Conservation (phyloP, 164 flowering plant species). For the Vitis cinerea region DNA sequence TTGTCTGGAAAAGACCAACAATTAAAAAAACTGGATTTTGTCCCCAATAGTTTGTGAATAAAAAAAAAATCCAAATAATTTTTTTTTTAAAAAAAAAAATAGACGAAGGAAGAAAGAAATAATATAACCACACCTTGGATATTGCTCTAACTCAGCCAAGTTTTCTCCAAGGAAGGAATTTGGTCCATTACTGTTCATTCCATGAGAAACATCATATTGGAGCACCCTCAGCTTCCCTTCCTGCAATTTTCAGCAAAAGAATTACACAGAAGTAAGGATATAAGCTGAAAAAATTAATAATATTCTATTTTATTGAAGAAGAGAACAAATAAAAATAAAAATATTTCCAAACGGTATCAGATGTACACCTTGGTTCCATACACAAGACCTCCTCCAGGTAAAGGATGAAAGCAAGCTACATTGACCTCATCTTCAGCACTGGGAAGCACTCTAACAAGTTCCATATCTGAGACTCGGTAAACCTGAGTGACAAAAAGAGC, state of each 20-base stretch:
- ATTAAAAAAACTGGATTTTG: too few relatives aligned
- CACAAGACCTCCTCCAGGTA: constrained; percentile 92
- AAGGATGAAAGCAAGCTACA: constrained; percentile 99
- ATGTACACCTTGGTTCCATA: constrained; percentile 89
- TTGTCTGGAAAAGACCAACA: too few relatives aligned
- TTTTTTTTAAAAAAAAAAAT: too few relatives aligned
- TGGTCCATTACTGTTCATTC: constrained; percentile 3
- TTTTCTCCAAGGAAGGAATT: constrained; percentile 16
- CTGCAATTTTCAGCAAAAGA: constrained; percentile 15
- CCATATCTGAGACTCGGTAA: constrained; percentile 97
- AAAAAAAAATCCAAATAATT: too few relatives aligned
- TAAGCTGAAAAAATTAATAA: too few relatives aligned
- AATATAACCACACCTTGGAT: constrained; percentile 6
- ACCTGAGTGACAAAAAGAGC: constrained; percentile 39
- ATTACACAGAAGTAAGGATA: background rate
- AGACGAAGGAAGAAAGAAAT: background rate
- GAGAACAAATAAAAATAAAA: background rate
- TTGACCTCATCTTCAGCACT: constrained; percentile 99
- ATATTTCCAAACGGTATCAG: background rate
- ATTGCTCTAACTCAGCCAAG: constrained; percentile 15
- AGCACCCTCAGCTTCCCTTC: constrained; percentile 33
- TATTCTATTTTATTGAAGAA: background rate
- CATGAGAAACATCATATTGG: constrained; percentile 17
- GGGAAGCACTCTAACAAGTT: constrained; percentile 95
- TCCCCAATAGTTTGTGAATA: too few relatives aligned